These are phyloP conservation scores for Vigna angularis DNA, from an alignment of 306 rosid genomes.

Conservation along the genomic window DNA sequence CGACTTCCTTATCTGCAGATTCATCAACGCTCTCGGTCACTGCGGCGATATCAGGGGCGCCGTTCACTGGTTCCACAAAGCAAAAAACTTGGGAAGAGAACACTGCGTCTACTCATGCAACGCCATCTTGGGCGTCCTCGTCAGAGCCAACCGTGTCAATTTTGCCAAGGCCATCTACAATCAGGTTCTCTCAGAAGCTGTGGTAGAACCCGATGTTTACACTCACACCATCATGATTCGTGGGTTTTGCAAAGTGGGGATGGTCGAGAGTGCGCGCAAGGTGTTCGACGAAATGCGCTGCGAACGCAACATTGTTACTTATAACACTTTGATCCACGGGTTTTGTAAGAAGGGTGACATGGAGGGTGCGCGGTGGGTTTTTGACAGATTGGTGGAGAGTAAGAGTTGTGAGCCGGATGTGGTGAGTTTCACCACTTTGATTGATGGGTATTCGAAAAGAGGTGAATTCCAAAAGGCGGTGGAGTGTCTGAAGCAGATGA, in stretches of 20 bases:
- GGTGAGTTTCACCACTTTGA: slow-evolving; percentile 59
- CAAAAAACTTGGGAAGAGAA: slow-evolving; percentile 44
- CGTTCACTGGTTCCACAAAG: slow-evolving; percentile 61
- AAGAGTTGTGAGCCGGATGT: slow-evolving; percentile 53
- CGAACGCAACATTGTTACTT: slow-evolving; percentile 55
- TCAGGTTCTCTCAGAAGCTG: slow-evolving; percentile 47
- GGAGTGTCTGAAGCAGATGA: slow-evolving; percentile 53
- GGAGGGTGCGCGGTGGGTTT: slow-evolving; percentile 50
- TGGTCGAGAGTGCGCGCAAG: slow-evolving; percentile 52
- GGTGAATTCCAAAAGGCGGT: slow-evolving; percentile 54
- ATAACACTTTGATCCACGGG: slow-evolving; percentile 55
- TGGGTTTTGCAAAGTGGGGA: slow-evolving; percentile 59
- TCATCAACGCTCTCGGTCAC: slow-evolving; percentile 53
- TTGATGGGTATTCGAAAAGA: slow-evolving; percentile 59
- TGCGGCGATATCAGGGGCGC: slow-evolving; percentile 59
- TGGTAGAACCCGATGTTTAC: slow-evolving; percentile 50
- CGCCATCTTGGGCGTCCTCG: slow-evolving; percentile 55
- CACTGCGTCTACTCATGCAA: slow-evolving; percentile 52
- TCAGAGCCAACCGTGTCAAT: slow-evolving; percentile 50
- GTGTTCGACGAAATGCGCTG: slow-evolving; percentile 68
- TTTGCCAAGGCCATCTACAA: slow-evolving; percentile 53
- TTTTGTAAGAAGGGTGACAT: slow-evolving; percentile 54
- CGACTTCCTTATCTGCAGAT: slow-evolving; percentile 47
- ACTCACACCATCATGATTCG: slow-evolving; percentile 57
- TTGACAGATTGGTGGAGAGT: slow-evolving; percentile 40